Evolutionary conservation across 495 filamentous ascomycete species (phyloP).

Genomic region (Trypethelium eluteriae): DNA sequence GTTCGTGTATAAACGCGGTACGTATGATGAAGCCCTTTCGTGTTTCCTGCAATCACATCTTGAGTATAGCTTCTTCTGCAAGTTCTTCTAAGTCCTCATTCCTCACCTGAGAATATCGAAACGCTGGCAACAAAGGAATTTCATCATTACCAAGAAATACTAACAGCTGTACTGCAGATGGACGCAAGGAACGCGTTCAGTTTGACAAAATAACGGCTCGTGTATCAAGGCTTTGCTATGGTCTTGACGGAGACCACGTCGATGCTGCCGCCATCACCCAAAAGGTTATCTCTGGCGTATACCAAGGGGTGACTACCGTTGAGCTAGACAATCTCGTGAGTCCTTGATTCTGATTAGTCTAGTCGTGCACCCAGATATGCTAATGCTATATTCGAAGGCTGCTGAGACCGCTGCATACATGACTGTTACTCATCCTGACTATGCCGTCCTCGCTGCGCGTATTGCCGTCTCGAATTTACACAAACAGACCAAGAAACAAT

Average conservation of each 20-base stretch:
- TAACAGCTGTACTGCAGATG: conserved; percentile 52
- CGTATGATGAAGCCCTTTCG: conserved; percentile 27
- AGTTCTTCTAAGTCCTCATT: conserved; percentile 4
- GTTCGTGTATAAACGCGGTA: conserved; percentile 68
- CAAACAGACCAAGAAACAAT: conserved; percentile 99
- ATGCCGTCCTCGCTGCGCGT: conserved; percentile 95
- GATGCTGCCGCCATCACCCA: conserved; percentile 97
- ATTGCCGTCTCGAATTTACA: conserved; percentile 99
- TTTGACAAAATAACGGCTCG: conserved; percentile 99
- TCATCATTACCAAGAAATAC: conserved; percentile 23
- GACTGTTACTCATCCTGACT: conserved; percentile 98
- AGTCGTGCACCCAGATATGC: conserved; percentile 6
- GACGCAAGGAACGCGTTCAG: conserved; percentile 98
- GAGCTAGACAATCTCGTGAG: conserved; percentile 94
- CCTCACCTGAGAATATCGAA: not conserved
- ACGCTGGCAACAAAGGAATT: conserved; percentile 10
- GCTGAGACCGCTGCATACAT: conserved; percentile 99
- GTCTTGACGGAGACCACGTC: conserved; percentile 90
- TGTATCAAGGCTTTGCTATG: conserved; percentile 94
- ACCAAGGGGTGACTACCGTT: conserved; percentile 92
- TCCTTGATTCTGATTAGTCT: conserved; percentile 14
- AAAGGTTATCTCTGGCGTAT: conserved; percentile 98
- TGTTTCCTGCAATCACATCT: not conserved
- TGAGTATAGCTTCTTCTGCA: not conserved
- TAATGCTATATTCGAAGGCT: conserved; percentile 49